Percentiles rank a stretch among this genome's conserved stretches.
Conservation (phyloP, 306 rosid species). For the Cyamopsis tetragonoloba region DNA sequence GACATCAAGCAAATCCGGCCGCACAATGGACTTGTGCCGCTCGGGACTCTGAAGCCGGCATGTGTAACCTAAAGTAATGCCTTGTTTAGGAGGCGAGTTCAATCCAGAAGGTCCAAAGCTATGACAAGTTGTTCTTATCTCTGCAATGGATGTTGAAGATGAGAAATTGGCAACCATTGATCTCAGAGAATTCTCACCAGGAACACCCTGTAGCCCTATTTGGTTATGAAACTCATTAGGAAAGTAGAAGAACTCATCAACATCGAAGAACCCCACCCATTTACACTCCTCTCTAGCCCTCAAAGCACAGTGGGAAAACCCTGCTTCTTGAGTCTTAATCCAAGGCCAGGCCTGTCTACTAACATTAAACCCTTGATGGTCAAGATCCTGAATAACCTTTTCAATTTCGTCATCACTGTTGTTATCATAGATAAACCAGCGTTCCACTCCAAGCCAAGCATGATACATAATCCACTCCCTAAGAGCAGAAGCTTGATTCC, state of each 20-base stretch:
- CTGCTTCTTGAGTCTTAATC: constrained; percentile 96
- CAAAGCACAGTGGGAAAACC: constrained; percentile 90
- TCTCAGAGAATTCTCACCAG: constrained; percentile 57
- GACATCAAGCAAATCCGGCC: constrained; percentile 58
- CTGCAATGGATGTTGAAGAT: constrained; percentile 44
- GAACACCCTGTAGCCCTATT: constrained; percentile 20
- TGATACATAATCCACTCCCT: constrained; percentile 94
- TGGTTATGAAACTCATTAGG: constrained; percentile 42
- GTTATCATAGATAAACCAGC: constrained; percentile 95
- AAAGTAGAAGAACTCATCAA: constrained; percentile 87
- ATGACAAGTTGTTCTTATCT: constrained; percentile 79
- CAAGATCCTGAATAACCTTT: constrained; percentile 51
- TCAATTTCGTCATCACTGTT: constrained; percentile 83
- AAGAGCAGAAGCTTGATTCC: constrained; percentile 83
- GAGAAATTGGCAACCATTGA: constrained; percentile 56
- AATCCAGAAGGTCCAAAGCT: constrained; percentile 96
- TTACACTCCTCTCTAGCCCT: constrained; percentile 77
- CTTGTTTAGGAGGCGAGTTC: constrained; percentile 53
- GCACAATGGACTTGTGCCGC: constrained; percentile 83
- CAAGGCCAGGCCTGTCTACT: constrained; percentile 84
- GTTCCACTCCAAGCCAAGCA: constrained; percentile 86
- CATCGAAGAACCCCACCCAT: constrained; percentile 96
- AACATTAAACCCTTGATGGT: constrained; percentile 54
- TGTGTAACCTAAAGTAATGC: constrained; percentile 80
- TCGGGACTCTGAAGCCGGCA: constrained; percentile 70